Evolutionary conservation across 495 filamentous ascomycete species (phyloP), one percentile per base, ranked within the genome.

Genomic region (Aspergillus nidulans): DNA sequence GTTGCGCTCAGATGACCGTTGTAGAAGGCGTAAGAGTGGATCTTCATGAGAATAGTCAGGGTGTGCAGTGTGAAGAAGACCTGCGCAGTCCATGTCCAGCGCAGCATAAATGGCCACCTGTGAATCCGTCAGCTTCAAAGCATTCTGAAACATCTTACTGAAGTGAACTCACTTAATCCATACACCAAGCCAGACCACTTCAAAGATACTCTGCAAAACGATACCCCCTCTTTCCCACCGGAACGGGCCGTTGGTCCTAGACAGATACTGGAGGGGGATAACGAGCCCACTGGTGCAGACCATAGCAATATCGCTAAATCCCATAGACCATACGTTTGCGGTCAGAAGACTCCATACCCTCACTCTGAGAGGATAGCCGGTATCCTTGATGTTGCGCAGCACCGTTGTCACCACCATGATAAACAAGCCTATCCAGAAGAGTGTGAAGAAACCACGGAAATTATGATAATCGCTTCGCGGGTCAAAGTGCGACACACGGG

Each of bases 21-120:
- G 73, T 98, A 98, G 72, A 97, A 97, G 23, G 90, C 87, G 65
- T 97, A 98, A 0, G 92, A 96, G 65, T 98, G 94, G 79, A 98
- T 90, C 74, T 98, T 98, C 94, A 98, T 98, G 23, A 97, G 83
- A 6, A 98, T 75, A 13, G 88, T 85, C 65, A 98, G 80, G 34
- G 90, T 86, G 66, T 98, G 94, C 15, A 98, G 81, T 12, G 92
- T 87, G 57, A 98, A 85, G 69, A 91, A 97, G 39, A 97, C 94
- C 65, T 98, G 94, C 23, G 92, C 87, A 6, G 94, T 98, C 86
- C 86, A 89, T 43, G 91, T 90, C 94, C 94, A 98, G 18, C 82
- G 75, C n/a, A 91, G 70, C 63, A 86, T 73, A 59, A 98, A 98
- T 1, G 94, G 94, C 70, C 90, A 85, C 48, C 85, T 86, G 53